These are phyloP conservation scores for Stephanodiscus triporus DNA, from an alignment of 108 stramenopile species.

Conservation along the genomic window DNA sequence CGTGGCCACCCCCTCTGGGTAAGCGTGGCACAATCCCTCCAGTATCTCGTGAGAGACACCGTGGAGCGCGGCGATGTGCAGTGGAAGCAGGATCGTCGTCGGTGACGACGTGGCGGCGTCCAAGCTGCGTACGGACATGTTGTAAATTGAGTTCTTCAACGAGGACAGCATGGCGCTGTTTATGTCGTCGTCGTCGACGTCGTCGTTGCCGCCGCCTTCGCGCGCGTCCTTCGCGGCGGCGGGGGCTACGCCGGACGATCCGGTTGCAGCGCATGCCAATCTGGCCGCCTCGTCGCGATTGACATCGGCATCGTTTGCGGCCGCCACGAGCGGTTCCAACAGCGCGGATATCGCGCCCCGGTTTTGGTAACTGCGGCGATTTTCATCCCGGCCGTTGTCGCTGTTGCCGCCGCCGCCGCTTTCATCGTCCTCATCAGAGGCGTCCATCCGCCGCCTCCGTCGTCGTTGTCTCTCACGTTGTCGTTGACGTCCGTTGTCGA, in stretches of 20 bases:
- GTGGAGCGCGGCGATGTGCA: slow-evolving; percentile 49
- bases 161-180: neutral
- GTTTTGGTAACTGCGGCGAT: slow-evolving; percentile 6
- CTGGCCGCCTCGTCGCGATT: slow-evolving; percentile 25
- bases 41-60: slow-evolving; percentile 38
- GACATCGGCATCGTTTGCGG: neutral
- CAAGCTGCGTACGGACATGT: neutral
- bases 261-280: slow-evolving; percentile 30
- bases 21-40: slow-evolving; percentile 31
- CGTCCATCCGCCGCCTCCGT: neutral
- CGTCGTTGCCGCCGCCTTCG: neutral
- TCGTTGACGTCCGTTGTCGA: neutral
- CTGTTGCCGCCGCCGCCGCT: neutral
- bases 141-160: slow-evolving; percentile 4
- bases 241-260: neutral
- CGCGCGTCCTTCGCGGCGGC: too few species aligned
- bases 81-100: slow-evolving; percentile 20
- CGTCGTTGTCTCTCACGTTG: neutral
- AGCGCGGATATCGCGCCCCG: slow-evolving; percentile 36
- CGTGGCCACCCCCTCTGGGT: slow-evolving; percentile 50
- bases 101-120: too few species aligned
- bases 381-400: neutral
- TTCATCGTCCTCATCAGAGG: too few species aligned
- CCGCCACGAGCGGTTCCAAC: slow-evolving; percentile 21
- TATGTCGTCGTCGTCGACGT: neutral